phyloP scores from a whole-genome alignment of 2,329 filamentous ascomycete genomes.

The Pseudocercospora cruenta region DNA sequence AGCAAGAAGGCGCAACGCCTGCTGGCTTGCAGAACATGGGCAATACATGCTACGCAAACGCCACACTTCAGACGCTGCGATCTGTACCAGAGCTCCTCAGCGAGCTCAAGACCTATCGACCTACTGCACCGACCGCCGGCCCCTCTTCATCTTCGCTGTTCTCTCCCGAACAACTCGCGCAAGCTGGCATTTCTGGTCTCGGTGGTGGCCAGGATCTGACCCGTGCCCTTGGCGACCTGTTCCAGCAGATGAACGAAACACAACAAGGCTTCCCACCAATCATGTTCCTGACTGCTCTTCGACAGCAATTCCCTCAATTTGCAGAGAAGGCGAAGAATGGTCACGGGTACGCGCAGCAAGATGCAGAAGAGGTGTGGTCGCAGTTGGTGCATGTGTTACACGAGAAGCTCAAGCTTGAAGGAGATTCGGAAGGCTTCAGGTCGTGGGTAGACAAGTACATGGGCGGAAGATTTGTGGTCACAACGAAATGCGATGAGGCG shows the following conservation, averaged over 20 bases:
- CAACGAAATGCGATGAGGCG: constrained; percentile 81
- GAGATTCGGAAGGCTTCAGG: constrained; percentile 62
- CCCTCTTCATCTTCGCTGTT: constrained; percentile 36
- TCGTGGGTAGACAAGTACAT: constrained; percentile 80
- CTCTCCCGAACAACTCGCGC: constrained; percentile 42
- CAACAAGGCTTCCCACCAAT: constrained; percentile 84
- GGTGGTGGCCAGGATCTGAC: constrained; percentile 71
- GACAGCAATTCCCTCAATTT: constrained; percentile 85
- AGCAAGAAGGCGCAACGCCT: constrained; percentile 79
- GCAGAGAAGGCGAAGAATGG: constrained; percentile 83
- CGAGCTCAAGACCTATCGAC: constrained; percentile 67
- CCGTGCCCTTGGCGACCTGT: constrained; percentile 76
- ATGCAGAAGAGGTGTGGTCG: constrained; percentile 97
- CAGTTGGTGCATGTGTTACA: constrained; percentile 86
- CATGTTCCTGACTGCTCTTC: constrained; percentile 79
- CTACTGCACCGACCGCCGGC: constrained; percentile 26
- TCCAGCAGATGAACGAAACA: constrained; percentile 86
- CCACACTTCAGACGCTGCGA: constrained; percentile 87
- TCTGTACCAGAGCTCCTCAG: constrained; percentile 89
- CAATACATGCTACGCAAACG: constrained; percentile 98
- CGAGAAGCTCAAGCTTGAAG: constrained; percentile 72
- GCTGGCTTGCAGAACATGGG: constrained; percentile 89
- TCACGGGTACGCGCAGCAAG: constrained; percentile 91
- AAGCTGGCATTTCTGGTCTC: constrained; percentile 62
- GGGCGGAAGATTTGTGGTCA: constrained; percentile 76